phyloP scores from a whole-genome alignment of 305 asterid species.

The Fraxinus albicans region DNA sequence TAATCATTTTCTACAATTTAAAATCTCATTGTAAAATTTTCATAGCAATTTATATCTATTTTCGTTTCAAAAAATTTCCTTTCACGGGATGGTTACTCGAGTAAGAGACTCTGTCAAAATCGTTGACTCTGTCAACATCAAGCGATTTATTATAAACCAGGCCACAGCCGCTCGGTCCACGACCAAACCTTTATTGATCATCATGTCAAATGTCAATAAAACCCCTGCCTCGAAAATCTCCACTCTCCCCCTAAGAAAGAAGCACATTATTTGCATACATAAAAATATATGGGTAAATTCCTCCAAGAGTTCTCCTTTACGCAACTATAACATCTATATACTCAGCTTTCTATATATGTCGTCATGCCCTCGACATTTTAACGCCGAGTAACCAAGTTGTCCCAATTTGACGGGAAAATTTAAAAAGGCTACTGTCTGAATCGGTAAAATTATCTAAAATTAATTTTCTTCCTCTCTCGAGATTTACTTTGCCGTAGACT shows the following conservation, averaged over 20 bases:
- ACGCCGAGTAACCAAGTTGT: neutral
- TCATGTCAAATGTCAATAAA: neutral
- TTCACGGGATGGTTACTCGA: no score
- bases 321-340: neutral
- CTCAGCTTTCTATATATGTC: neutral
- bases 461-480: neutral
- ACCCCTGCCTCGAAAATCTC: conserved; percentile 1
- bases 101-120: neutral
- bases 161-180: neutral
- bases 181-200: neutral
- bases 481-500: neutral
- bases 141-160: neutral
- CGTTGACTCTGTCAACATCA: neutral
- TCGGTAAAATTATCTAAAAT: no score
- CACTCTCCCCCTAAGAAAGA: neutral
- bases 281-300: neutral
- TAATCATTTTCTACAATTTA: no score
- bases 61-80: no score
- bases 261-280: neutral
- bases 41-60: no score
- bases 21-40: no score
- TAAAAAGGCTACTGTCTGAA: neutral
- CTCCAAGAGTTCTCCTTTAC: neutral
- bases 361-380: neutral
- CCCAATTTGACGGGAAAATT: neutral